These are phyloP conservation scores for Yamadazyma epiphylla DNA, from an alignment of 1,139 yeast species.

Conservation along the genomic window DNA sequence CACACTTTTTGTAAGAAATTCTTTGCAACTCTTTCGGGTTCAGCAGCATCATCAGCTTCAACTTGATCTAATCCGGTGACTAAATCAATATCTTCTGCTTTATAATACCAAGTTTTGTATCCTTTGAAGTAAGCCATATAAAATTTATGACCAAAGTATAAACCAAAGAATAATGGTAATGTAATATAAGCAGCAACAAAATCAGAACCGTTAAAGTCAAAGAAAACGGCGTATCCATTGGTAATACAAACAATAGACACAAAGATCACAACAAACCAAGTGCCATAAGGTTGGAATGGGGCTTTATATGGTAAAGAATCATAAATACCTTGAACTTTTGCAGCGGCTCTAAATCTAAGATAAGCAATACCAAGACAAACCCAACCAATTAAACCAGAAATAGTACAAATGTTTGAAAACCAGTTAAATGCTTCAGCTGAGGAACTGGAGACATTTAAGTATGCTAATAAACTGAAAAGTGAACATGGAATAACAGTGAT, in stretches of 20 bases:
- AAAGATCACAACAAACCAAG: slow-evolving; percentile 40
- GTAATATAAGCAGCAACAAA: slow-evolving; percentile 57
- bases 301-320: slow-evolving; percentile 35
- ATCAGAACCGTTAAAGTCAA: slow-evolving; percentile 39
- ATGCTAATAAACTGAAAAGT: slow-evolving; percentile 47
- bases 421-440: slow-evolving; percentile 58
- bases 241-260: slow-evolving; percentile 40
- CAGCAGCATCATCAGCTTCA: slow-evolving; percentile 21
- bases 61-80: slow-evolving; percentile 15
- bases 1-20: slow-evolving; percentile 17
- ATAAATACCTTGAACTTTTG: slow-evolving; percentile 27
- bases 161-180: slow-evolving; percentile 16
- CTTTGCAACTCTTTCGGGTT: slow-evolving; percentile 17
- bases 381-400: slow-evolving; percentile 73
- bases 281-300: slow-evolving; percentile 40
- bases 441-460: slow-evolving; percentile 54
- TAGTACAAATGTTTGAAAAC: slow-evolving; percentile 68
- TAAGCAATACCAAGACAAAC: slow-evolving; percentile 45
- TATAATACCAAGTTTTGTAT: slow-evolving; percentile 20
- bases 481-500: slow-evolving; percentile 18
- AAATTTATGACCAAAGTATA: slow-evolving; percentile 20
- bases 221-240: slow-evolving; percentile 52
- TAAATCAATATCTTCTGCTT: slow-evolving; percentile 13
- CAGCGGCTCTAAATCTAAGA: slow-evolving; percentile 53
- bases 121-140: slow-evolving; percentile 23